These are phyloP conservation scores for Furcasterigmium furcatum DNA, from an alignment of 2,329 filamentous ascomycete species.

Conservation along the genomic window DNA sequence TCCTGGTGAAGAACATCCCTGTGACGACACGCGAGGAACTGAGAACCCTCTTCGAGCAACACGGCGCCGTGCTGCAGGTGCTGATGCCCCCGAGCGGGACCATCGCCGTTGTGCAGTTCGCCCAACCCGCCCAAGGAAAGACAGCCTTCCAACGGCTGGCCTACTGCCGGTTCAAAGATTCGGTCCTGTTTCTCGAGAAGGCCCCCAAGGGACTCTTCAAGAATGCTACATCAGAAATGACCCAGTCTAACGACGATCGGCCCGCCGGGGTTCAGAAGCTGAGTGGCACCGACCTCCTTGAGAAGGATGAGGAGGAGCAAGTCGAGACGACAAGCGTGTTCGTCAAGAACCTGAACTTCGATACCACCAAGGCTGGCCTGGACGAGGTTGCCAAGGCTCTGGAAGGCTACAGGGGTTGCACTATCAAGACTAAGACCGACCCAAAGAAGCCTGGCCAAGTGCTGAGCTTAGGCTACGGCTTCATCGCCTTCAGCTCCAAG, in stretches of 20 bases:
- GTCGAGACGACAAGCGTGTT: conserved; percentile 78
- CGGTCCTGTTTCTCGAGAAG: conserved; percentile 89
- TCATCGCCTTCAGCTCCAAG: conserved; percentile 81
- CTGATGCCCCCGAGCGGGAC: conserved; percentile 91
- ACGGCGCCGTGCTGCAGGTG: conserved; percentile 75
- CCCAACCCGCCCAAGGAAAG: conserved; percentile 74
- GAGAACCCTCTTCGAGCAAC: conserved; percentile 77
- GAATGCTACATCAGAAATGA: not conserved
- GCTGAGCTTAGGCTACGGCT: conserved; percentile 96
- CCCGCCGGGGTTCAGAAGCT: conserved; percentile 53
- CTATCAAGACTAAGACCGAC: conserved; percentile 90
- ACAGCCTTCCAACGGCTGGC: conserved; percentile 81
- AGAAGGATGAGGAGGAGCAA: conserved; percentile 50
- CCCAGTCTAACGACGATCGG: conserved; percentile 13
- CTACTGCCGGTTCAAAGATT: conserved; percentile 88
- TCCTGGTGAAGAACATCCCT: conserved; percentile 93
- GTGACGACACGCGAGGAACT: conserved; percentile 78
- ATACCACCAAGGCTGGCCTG: conserved; percentile 74
- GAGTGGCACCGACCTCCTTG: conserved; percentile 67
- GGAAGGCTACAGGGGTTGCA: conserved; percentile 83
- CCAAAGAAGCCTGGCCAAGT: conserved; percentile 85
- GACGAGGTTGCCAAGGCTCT: conserved; percentile 75
- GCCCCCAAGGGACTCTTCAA: conserved; percentile 80
- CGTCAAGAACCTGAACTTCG: conserved; percentile 91
- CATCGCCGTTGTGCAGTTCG: conserved; percentile 90